A percentile compares a stretch with the other conserved stretches of the same genome.
Conservation (phyloP, 331 rosid species). For the Saraca asoca region DNA sequence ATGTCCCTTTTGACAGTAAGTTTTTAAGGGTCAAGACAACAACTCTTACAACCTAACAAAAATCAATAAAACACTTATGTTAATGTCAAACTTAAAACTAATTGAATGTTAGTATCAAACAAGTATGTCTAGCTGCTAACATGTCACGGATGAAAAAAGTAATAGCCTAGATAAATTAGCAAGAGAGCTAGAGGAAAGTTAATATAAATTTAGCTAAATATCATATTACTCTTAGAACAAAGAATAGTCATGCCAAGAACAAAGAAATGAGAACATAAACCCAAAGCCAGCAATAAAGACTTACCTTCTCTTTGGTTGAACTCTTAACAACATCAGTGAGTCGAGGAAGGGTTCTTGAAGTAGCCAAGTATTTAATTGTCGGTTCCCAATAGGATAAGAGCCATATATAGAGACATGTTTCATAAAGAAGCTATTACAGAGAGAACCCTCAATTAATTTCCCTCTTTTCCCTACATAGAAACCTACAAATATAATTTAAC, state of each 20-base stretch:
- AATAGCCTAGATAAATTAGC: not conserved
- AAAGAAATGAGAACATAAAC: conserved; percentile 30
- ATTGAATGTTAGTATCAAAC: conserved; percentile 21
- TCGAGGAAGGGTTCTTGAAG: conserved; percentile 86
- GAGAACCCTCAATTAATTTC: conserved; percentile 37
- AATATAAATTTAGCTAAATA: conserved; percentile 18
- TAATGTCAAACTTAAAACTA: conserved; percentile 32
- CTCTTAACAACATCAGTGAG: conserved; percentile 87
- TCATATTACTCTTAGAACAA: no score
- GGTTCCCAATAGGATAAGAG: conserved; percentile 94
- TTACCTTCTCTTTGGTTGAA: conserved; percentile 98
- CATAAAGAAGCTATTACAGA: conserved; percentile 81
- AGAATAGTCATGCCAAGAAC: no score
- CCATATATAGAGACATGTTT: conserved; percentile 94
- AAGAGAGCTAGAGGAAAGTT: not conserved
- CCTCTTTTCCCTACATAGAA: not conserved
- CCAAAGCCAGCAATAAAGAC: conserved; percentile 20
- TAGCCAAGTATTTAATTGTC: conserved; percentile 87
- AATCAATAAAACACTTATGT: conserved; percentile 35
- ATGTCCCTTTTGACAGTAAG: conserved; percentile 79
- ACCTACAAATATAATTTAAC: not conserved
- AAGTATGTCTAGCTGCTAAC: conserved; percentile 27
- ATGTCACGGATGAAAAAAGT: conserved; percentile 14
- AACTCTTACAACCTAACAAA: conserved; percentile 92
- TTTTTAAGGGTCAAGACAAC: conserved; percentile 85